A percentile compares a stretch with the other conserved stretches of the same genome.
phyloP scores from a whole-genome alignment of 2,329 filamentous ascomycete genomes.

The Endocalyx cinctus region DNA sequence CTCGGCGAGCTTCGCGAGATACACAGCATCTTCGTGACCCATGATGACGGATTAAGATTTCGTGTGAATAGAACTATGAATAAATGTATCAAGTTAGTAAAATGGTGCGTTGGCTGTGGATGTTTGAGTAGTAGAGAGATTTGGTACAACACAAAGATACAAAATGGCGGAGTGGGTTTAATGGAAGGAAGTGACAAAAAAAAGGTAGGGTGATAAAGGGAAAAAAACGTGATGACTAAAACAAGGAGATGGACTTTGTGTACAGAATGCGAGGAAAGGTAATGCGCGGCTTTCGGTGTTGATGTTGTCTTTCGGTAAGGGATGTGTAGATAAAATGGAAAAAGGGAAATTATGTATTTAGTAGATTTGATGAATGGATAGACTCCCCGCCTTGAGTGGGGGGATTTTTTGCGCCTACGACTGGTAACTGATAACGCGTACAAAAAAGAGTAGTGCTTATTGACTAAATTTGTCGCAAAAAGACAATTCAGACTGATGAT shows the following conservation, averaged over 20 bases:
- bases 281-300: too few relatives aligned
- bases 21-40: conserved; percentile 99
- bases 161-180: too few relatives aligned
- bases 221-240: too few relatives aligned
- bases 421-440: conserved; percentile 22
- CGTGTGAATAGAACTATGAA: conserved; percentile 12
- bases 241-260: too few relatives aligned
- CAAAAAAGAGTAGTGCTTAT: too few relatives aligned
- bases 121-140: neutral
- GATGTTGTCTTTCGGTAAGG: too few relatives aligned
- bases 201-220: too few relatives aligned
- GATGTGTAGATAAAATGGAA: conserved; percentile 1
- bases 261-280: too few relatives aligned
- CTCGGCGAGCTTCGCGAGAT: conserved; percentile 99
- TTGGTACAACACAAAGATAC: neutral
- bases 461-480: conserved; percentile 24
- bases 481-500: conserved; percentile 20
- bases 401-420: conserved; percentile 32
- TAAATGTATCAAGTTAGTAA: too few relatives aligned
- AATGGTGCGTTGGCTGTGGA: conserved; percentile 6
- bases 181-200: too few relatives aligned
- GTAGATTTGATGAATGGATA: too few relatives aligned
- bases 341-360: conserved; percentile 5
- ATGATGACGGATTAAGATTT: conserved; percentile 58
- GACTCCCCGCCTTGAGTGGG: conserved; percentile 29